Evolutionary conservation across 1,284 basidiomycete genomes (phyloP), one percentile per base, ranked within the genome.

Genomic region (Peniophora sp.): DNA sequence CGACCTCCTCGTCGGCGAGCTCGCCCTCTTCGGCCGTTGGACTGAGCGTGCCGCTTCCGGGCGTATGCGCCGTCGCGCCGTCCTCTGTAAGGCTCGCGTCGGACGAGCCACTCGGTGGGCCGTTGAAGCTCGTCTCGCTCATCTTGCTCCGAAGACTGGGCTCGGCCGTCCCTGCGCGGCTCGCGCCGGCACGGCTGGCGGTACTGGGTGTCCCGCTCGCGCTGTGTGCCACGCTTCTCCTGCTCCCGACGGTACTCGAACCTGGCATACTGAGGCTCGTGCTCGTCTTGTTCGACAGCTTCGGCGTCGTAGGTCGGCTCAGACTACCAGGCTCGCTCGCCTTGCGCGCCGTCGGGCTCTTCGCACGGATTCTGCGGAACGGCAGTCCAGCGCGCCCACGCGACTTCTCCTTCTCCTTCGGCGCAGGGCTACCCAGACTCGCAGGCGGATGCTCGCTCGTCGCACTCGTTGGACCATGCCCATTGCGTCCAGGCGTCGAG

Each of bases 341-440:
- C 27, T 80, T 85, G 55, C 89, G 67, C n/a, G 86, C 88, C 18
- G 80, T 87, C 0, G 70, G 84, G 8, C 79, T 81, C 64, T 82
- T 85, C 50, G 83, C 74, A 24, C 78, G 73, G 51, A 89, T 69
- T 64, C 81, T 85, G 53, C 85, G 72, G 73, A 90, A 85, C n/a
- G 78, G 80, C 34, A 88, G 68, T 1, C 76, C 81, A 12, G 77
- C 75, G 47, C 86, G 72, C 27, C 86, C 85, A 22, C 87, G 77
- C 6, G 6, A 6, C 27, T 32, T 32, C 27, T 32, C 27, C 39
- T 80, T 75, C 49, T 79, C 74, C 58, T 84, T 74, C 39, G 81
- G 77, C 1, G 75, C 71, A 1, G 73, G 69, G 44, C 76, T 74
- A 0, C 74, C 71, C 2, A 78, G 78, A 37, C 64, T 67, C 6